These are phyloP conservation scores for Linderniella brevidens DNA, from an alignment of 257 asterid species.

Conservation along the genomic window DNA sequence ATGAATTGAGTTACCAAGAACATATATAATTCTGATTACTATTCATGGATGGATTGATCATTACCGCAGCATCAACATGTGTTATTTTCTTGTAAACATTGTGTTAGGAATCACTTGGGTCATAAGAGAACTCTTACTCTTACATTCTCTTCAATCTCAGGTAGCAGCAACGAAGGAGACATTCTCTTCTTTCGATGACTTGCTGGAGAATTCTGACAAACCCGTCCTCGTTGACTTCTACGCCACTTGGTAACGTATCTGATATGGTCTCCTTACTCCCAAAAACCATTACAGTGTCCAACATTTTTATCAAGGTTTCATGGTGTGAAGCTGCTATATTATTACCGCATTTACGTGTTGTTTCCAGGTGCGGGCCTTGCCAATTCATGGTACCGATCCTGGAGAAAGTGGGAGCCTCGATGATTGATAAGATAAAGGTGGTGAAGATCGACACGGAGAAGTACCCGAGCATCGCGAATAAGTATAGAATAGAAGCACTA, in stretches of 20 bases:
- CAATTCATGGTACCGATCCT: conserved; percentile 88
- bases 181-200: conserved; percentile 60
- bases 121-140: no score
- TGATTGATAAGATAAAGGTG: conserved; percentile 65
- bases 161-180: conserved; percentile 82
- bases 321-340: neutral
- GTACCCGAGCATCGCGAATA: conserved; percentile 61
- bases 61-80: no score
- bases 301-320: conserved; percentile 4
- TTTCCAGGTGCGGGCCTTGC: conserved; percentile 98
- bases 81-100: no score
- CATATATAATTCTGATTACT: no score
- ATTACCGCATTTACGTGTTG: conserved; percentile 1
- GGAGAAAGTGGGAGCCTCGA: conserved; percentile 42
- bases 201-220: conserved; percentile 60
- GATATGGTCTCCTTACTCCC: neutral
- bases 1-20: no score
- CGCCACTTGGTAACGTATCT: conserved; percentile 65
- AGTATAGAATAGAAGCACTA: conserved; percentile 71
- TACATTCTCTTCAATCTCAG: conserved; percentile 19
- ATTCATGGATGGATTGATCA: no score
- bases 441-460: conserved; percentile 91
- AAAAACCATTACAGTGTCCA: neutral
- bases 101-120: no score
- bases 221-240: conserved; percentile 90